phyloP scores from a whole-genome alignment of 257 asterid genomes.

The Solanum dulcamara region DNA sequence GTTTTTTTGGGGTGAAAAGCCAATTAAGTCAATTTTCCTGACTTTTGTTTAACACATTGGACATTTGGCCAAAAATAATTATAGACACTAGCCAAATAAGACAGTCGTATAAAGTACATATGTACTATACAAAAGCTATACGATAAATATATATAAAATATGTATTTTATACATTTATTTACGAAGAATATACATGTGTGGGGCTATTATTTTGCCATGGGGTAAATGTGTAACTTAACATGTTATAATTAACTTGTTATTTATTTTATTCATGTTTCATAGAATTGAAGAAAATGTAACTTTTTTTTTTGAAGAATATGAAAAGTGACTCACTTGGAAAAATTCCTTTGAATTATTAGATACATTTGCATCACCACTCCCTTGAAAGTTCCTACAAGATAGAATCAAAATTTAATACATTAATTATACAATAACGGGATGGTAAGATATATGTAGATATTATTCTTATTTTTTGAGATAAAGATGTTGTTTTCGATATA shows the following conservation, averaged over 20 bases:
- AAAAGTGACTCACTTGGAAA: constrained; percentile 28
- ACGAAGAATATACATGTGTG: neutral
- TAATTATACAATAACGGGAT: neutral
- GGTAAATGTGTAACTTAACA: neutral
- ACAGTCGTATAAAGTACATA: no score
- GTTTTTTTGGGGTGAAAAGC: neutral
- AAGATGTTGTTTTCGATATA: no score
- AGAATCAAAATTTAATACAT: neutral
- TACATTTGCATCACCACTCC: constrained; percentile 39
- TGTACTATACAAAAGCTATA: neutral
- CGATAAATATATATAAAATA: neutral
- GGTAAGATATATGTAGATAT: no score
- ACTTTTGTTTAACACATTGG: neutral
- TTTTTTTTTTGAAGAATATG: neutral
- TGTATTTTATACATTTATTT: neutral
- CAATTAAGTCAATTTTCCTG: neutral
- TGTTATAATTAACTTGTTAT: neutral
- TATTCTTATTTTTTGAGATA: no score
- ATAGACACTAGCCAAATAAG: neutral
- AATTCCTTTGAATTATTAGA: constrained; percentile 43
- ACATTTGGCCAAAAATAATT: neutral
- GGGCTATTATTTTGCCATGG: neutral
- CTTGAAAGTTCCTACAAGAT: constrained; percentile 52
- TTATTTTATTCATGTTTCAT: neutral
- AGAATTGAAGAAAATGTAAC: neutral